Evolutionary conservation across 208 protist genomes (phyloP), one percentile per base, ranked within the genome.

Genomic region (Trypanosoma conorhini): DNA sequence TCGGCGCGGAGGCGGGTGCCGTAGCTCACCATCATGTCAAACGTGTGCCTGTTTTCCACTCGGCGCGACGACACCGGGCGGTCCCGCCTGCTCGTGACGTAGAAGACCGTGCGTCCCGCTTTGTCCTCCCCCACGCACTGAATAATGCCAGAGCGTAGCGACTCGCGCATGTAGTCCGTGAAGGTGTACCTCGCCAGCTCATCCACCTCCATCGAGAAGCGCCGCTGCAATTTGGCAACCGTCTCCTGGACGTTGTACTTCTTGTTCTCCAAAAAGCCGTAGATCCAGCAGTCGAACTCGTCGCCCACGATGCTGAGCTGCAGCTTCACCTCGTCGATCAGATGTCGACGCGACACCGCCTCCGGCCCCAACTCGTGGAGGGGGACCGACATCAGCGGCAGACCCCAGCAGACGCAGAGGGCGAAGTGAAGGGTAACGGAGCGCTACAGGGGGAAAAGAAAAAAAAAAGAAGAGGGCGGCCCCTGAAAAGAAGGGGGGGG

Each of bases 241-340:
- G 72, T 58, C 30, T 77, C 72, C 12, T 72, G 56, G 19, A 77
- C 38, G 38, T 77, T 46, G 26, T 66, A 77, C 1, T 72, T 71
- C 38, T 77, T 77, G 55, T 77, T 77, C 35, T 77, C 72, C 33
- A 77, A 42, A 50, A 77, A 77, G 4, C 46, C 48, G 28, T 77
- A 77, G 48, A 77, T 55, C 72, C 72, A 77, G 44, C 72, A 77
- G 50, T 77, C 72, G 33, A 77, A 72, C 63, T 92, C 85, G 60
- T 80, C 70, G 78, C 91, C 83, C 21, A 48, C 52, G 52, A 95
- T 88, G 59, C 77, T 79, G 30, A 95, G 58, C 42, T 80, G 76
- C 13, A 58, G 54, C 67, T 88, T 89, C 58, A 95, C 77, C 63
- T 87, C 81, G 22, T 92, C 85, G 19, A 95, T 67, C 63, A 91